Evolutionary conservation across 2,329 filamentous ascomycete genomes (phyloP).

Genomic region (Fonsecaea monophora): DNA sequence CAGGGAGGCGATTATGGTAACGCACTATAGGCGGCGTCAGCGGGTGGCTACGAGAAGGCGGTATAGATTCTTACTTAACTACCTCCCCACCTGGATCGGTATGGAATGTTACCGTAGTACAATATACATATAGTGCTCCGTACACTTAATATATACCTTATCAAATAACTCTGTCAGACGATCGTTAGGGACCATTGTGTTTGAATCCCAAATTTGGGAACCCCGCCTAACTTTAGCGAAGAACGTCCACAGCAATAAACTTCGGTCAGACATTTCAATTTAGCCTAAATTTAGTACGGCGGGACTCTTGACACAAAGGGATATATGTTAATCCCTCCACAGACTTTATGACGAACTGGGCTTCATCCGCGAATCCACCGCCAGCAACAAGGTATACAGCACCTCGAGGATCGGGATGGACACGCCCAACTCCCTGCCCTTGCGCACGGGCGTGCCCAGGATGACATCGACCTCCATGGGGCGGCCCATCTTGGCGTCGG

Average conservation of each 20-base stretch:
- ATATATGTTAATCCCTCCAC: neutral
- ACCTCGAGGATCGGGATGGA: conserved; percentile 50
- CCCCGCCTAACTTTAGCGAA: no score
- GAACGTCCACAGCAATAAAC: no score
- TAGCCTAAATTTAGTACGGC: neutral
- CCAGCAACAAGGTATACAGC: conserved; percentile 43
- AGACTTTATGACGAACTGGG: neutral
- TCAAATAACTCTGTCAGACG: neutral
- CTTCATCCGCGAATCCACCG: conserved; percentile 35
- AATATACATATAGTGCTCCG: neutral
- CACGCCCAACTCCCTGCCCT: conserved; percentile 49
- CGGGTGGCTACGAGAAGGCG: no score
- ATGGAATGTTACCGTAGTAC: neutral
- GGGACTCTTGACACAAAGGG: neutral
- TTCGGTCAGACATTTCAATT: no score
- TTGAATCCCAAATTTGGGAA: neutral
- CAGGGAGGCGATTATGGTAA: no score
- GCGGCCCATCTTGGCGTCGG: conserved; percentile 50
- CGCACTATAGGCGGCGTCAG: conserved; percentile 13
- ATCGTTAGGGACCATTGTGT: neutral
- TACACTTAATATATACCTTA: neutral
- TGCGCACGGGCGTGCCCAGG: conserved; percentile 51
- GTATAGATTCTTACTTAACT: no score
- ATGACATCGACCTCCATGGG: conserved; percentile 58
- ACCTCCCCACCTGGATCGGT: neutral